Evolutionary conservation across 164 flowering plant species (phyloP).

Genomic region (Stephania japonica): DNA sequence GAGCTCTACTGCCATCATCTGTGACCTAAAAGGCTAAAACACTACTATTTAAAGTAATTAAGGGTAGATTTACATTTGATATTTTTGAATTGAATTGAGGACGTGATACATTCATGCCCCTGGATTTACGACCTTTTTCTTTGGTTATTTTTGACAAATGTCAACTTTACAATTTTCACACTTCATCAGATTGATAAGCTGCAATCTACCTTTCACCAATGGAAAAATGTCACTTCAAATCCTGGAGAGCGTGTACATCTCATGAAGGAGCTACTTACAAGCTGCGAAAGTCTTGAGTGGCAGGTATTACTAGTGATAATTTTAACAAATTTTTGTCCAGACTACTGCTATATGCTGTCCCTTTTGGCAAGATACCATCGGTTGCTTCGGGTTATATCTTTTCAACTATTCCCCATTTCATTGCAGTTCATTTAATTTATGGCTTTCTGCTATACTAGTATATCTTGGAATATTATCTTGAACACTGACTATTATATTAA

Average conservation of each 20-base stretch:
- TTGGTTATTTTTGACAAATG: not conserved
- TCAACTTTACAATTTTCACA: not conserved
- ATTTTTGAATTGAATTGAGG: not conserved
- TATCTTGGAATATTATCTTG: not conserved
- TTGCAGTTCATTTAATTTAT: not conserved
- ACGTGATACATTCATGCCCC: not conserved
- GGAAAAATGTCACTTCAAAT: constrained; percentile 55
- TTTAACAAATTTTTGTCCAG: not conserved
- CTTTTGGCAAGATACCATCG: not conserved
- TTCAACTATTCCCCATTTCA: not conserved
- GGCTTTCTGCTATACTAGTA: not conserved
- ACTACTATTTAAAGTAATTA: no score
- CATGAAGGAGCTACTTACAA: constrained; percentile 55
- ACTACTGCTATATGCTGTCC: not conserved
- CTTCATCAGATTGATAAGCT: constrained; percentile 70
- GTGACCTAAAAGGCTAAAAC: no score
- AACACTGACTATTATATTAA: not conserved
- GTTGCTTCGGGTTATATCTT: not conserved
- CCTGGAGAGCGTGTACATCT: constrained; percentile 48
- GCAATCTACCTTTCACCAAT: constrained; percentile 61
- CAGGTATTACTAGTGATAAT: constrained; percentile 49
- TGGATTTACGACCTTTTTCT: not conserved
- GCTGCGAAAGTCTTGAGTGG: constrained; percentile 92
- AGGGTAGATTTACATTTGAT: not conserved
- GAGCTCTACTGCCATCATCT: not conserved